Percentiles rank a stretch among this genome's conserved stretches.
phyloP scores from a whole-genome alignment of 768 basidiomycete species.

The Tulasnella calospora region DNA sequence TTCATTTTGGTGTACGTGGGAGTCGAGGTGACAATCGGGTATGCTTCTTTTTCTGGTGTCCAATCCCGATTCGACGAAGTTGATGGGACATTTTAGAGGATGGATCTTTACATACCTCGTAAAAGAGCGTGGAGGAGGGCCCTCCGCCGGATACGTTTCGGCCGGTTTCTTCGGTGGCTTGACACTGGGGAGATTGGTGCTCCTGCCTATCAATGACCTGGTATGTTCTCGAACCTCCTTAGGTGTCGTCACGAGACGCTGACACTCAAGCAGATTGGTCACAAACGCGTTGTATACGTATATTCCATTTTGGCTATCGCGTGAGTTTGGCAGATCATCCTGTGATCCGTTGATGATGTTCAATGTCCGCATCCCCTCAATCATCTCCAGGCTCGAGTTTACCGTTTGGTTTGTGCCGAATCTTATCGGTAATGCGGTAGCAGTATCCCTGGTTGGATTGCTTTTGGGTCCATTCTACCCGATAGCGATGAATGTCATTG shows the following conservation, averaged over 20 bases:
- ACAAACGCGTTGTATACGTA: constrained; percentile 37
- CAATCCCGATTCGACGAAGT: no score
- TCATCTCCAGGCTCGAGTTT: constrained; percentile 45
- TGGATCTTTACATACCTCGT: constrained; percentile 34
- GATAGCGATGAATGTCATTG: constrained; percentile 57
- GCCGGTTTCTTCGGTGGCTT: constrained; percentile 41
- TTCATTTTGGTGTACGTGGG: constrained; percentile 30
- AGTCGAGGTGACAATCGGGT: constrained; percentile 28
- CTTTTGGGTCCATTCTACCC: constrained; percentile 51
- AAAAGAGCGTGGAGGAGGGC: constrained; percentile 28
- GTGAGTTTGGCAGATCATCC: constrained; percentile 24
- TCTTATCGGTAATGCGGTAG: constrained; percentile 51
- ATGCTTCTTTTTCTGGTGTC: neutral
- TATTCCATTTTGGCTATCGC: constrained; percentile 36
- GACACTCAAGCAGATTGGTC: constrained; percentile 32
- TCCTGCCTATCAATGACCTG: constrained; percentile 49
- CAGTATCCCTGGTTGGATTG: constrained; percentile 52
- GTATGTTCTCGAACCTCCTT: constrained; percentile 31
- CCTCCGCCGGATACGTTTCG: constrained; percentile 36
- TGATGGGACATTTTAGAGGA: constrained; percentile 17
- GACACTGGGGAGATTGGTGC: constrained; percentile 49
- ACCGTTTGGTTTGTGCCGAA: constrained; percentile 55
- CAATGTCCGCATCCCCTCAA: neutral
- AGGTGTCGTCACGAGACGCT: neutral
- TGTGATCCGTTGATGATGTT: neutral